These are phyloP conservation scores for Apiospora rasikravindrae DNA, from an alignment of 2,329 filamentous ascomycete genomes.

Conservation along the genomic window DNA sequence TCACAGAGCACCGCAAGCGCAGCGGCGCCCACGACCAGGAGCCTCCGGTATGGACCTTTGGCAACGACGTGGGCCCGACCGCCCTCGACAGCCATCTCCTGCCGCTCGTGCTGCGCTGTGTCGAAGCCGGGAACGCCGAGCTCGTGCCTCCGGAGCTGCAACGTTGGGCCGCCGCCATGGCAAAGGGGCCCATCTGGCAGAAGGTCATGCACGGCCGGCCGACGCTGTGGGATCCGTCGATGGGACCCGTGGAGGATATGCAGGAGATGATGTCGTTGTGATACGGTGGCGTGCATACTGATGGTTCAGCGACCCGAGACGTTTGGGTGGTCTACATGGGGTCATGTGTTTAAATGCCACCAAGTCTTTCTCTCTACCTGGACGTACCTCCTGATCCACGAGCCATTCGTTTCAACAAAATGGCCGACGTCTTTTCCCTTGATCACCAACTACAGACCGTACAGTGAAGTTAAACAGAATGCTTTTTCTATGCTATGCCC, in stretches of 20 bases:
- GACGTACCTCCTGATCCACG: neutral
- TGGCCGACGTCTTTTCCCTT: too few relatives aligned
- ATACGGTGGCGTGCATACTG: neutral
- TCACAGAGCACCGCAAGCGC: conserved; percentile 17
- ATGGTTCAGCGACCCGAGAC: too few relatives aligned
- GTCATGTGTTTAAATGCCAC: neutral
- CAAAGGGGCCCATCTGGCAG: conserved; percentile 22
- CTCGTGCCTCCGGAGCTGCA: conserved; percentile 26
- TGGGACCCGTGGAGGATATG: conserved; percentile 25
- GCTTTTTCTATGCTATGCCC: too few relatives aligned
- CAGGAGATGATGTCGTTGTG: conserved; percentile 23
- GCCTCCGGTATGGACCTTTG: conserved; percentile 21
- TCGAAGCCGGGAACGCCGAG: conserved; percentile 26
- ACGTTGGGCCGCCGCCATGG: conserved; percentile 20
- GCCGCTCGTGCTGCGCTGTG: conserved; percentile 24
- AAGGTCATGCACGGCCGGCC: conserved; percentile 25
- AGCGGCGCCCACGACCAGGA: conserved; percentile 16
- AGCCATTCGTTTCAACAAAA: too few relatives aligned
- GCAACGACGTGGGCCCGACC: conserved; percentile 20
- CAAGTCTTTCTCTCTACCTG: neutral
- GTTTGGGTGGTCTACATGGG: neutral
- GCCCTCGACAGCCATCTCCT: conserved; percentile 24
- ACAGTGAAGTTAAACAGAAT: too few relatives aligned
- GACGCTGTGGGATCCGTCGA: conserved; percentile 25
- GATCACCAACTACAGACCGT: too few relatives aligned